phyloP scores from a whole-genome alignment of 2,329 filamentous ascomycete genomes.

The Aspergillus felis region DNA sequence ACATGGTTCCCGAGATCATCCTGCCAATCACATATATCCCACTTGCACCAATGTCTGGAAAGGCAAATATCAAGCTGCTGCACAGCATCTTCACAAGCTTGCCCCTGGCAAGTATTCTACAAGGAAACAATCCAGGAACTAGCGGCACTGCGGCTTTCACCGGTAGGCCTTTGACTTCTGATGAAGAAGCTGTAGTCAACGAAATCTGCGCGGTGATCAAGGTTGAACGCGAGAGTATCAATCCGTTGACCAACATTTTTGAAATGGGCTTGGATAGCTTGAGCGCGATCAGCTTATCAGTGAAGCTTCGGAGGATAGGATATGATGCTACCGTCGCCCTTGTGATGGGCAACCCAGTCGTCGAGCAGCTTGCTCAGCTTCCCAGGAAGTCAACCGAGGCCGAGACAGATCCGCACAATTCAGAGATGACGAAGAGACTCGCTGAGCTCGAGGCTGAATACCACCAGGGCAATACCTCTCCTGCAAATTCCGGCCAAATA shows the following conservation, averaged over 20 bases:
- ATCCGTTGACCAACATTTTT: slow-evolving; percentile 31
- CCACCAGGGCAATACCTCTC: slow-evolving; percentile 5
- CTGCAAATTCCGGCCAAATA: neutral
- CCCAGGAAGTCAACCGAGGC: slow-evolving; percentile 11
- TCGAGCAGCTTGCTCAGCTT: slow-evolving; percentile 31
- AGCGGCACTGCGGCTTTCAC: neutral
- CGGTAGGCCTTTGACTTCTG: slow-evolving; percentile 15
- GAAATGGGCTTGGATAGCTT: slow-evolving; percentile 38
- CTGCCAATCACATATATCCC: slow-evolving; percentile 24
- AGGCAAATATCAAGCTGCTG: slow-evolving; percentile 31
- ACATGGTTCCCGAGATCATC: slow-evolving; percentile 28
- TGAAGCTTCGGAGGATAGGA: slow-evolving; percentile 30
- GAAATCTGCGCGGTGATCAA: slow-evolving; percentile 21
- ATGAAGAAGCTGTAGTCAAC: slow-evolving; percentile 23
- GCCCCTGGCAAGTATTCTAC: slow-evolving; percentile 20
- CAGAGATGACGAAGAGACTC: slow-evolving; percentile 9
- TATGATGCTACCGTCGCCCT: slow-evolving; percentile 31
- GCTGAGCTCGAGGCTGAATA: slow-evolving; percentile 19
- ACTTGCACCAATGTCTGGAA: slow-evolving; percentile 27
- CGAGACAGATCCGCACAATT: neutral
- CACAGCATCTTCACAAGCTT: slow-evolving; percentile 24
- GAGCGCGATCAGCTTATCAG: slow-evolving; percentile 34
- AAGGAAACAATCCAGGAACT: slow-evolving; percentile 10
- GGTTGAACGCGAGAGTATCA: slow-evolving; percentile 14
- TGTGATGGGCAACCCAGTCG: slow-evolving; percentile 32